Evolutionary conservation across 805 yeast genomes (phyloP), one percentile per base, ranked within the genome.

Genomic region (Wickerhamomyces kurtzmanii): DNA sequence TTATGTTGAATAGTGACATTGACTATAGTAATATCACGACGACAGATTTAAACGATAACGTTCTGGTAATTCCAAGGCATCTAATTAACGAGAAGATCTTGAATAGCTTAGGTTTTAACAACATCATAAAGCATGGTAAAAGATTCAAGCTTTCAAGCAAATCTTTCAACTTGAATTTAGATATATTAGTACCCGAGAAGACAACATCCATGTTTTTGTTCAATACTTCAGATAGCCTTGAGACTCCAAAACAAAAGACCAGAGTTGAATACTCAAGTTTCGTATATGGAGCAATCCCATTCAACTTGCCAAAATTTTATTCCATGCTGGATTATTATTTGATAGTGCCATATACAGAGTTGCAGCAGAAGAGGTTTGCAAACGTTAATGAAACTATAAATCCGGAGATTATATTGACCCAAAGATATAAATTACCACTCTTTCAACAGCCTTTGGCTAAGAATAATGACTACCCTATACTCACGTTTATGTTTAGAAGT

Each of bases 161-260:
- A 17, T 15, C 13, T n/a, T 42, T 24, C 26, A 30, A 26, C 19
- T 29, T 30, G 26, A 38, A 30, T 15, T 33, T 29, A 27, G 36
- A 34, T 4, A 32, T 53, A 8, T 39, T 40, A 13, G 31, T 64
- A 3, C 70, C 71, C 0, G 36, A 46, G 17, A 47, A 41, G 14
- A 43, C 59, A 6, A 46, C 45, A 15, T 56, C 51, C 2, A 38
- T 61, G 23, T 62, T 65, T 36, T 22, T 65, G 10, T 62, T 62
- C 45, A 61, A 62, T 31, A 45, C 58, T 5, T 39, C 48, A 4
- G 42, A 40, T 17, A 27, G 38, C 0, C 26, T 40, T 11, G 22
- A 25, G 10, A 22, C 32, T 23, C 40, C 45, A 20, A 33, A 31
- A 24, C 20, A 30, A 12, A 30, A 30, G 23, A 22, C 40, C 11